Evolutionary conservation across 176 grass and related monocot genomes (phyloP), one percentile per base, ranked within the genome.

Genomic region (Carex cristatella): DNA sequence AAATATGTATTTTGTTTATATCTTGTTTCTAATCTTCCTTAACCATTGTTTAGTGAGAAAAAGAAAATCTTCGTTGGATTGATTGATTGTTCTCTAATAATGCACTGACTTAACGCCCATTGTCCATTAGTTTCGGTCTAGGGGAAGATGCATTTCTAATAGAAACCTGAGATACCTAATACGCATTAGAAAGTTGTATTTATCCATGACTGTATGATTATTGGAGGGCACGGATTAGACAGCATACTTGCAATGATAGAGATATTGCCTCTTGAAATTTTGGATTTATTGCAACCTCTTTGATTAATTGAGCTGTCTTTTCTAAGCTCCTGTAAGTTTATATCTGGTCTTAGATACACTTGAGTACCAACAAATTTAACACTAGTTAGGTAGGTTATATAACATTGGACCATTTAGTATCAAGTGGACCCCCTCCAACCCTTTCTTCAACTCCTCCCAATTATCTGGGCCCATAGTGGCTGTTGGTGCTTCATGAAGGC

Each of bases 201-300:
- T 19, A 61, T 63, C 13, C 56, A 37, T 61, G 3, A 64, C 42
- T 64, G 28, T 14, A 81, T 35, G 16, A 81, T 28, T 61, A 44
- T 44, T 81, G 5, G 35, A 81, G 32, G 79, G 54, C n/a, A 57
- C 58, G 35, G 8, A 72, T 46, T 7, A 72, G 38, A 72, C 69
- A 72, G 27, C 75, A 64, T 81, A 61, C 55, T 46, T 81, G 79
- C 32, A 81, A 81, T 81, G 46, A 81, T 81, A 63, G 15, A 81
- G 55, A 37, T 40, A 81, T 63, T 4, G 5, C 18, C n/a, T 57
- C 74, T 79, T 57, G 1, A 62, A 60, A 81, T 63, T 63, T 81
- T 81, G 57, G 11, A 81, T 81, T 63, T 33, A 81, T 63, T 63
- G 30, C 58, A 11, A 4, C 4, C 3, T 40, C 11, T 63, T 63